These are phyloP conservation scores for Moricandia arvensis DNA, from an alignment of 345 rosid genomes.

Conservation along the genomic window DNA sequence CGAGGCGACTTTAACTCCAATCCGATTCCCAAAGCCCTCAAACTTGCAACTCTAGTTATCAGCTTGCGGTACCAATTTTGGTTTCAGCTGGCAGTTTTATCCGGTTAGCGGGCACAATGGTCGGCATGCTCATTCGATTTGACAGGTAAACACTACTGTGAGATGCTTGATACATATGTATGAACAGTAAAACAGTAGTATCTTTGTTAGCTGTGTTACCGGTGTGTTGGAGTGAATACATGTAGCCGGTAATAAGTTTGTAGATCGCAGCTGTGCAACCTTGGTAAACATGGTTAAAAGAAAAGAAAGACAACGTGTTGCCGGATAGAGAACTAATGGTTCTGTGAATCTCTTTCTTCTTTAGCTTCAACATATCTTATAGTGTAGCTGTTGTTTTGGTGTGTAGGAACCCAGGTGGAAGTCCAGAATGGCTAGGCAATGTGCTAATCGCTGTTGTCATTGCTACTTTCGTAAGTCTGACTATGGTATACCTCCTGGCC, in stretches of 20 bases:
- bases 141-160: constrained; percentile 54
- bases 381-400: constrained; percentile 12
- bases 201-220: no score
- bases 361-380: constrained; percentile 4
- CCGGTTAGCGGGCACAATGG: constrained; percentile 47
- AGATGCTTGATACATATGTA: constrained; percentile 10
- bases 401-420: constrained; percentile 77
- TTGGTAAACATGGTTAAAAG: neutral
- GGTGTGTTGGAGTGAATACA: neutral
- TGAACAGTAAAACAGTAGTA: neutral
- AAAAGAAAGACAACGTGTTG: neutral
- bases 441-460: constrained; percentile 51
- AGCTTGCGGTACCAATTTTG: constrained; percentile 71
- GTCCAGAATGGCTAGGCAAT: constrained; percentile 89
- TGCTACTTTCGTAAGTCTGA: constrained; percentile 64
- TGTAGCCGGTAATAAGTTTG: neutral
- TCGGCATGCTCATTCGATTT: constrained; percentile 69
- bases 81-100: constrained; percentile 71
- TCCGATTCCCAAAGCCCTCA: constrained; percentile 86
- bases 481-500: constrained; percentile 58
- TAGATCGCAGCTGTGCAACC: neutral
- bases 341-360: neutral
- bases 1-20: constrained; percentile 89
- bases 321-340: neutral
- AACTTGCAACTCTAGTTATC: constrained; percentile 76